Evolutionary conservation across 2,329 filamentous ascomycete genomes (phyloP).

Genomic region (Fusarium succisae): DNA sequence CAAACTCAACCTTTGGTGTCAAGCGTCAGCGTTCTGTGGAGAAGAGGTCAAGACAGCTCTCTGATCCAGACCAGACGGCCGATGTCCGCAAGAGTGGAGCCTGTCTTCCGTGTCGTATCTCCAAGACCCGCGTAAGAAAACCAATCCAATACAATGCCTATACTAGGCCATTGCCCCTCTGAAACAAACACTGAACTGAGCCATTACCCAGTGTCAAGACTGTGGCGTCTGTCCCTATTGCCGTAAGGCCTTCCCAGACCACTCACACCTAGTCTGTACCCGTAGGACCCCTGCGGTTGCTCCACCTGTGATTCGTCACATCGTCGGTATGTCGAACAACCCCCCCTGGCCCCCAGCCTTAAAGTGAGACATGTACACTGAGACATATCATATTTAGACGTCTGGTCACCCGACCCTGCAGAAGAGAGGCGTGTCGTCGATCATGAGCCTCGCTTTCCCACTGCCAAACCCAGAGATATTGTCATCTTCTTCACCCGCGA

Average conservation of each 20-base stretch:
- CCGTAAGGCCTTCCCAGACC: conserved; percentile 53
- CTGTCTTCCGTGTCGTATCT: conserved; percentile 59
- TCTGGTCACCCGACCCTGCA: conserved; percentile 49
- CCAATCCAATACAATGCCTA: conserved; percentile 23
- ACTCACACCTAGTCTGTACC: conserved; percentile 53
- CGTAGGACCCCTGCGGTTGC: conserved; percentile 50
- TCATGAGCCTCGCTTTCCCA: conserved; percentile 49
- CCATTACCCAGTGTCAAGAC: conserved; percentile 49
- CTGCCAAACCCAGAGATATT: conserved; percentile 50
- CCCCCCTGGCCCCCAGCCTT: conserved; percentile 16
- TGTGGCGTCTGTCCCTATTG: conserved; percentile 55
- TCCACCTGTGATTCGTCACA: conserved; percentile 51
- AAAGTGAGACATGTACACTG: conserved; percentile 39
- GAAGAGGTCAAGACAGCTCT: conserved; percentile 50
- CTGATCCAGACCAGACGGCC: conserved; percentile 56
- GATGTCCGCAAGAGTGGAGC: conserved; percentile 59
- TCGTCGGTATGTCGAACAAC: conserved; percentile 48
- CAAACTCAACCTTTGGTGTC: conserved; percentile 41
- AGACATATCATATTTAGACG: conserved; percentile 46
- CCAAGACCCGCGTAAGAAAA: conserved; percentile 58
- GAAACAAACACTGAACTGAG: conserved; percentile 42
- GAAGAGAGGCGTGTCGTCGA: conserved; percentile 48
- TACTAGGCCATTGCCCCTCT: conserved; percentile 14
- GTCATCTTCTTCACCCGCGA: conserved; percentile 49
- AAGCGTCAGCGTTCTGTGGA: conserved; percentile 52